Base-by-base conservation (phyloP, 1,284 basidiomycete species). In the Pyrrhoderma noxium region DNA sequence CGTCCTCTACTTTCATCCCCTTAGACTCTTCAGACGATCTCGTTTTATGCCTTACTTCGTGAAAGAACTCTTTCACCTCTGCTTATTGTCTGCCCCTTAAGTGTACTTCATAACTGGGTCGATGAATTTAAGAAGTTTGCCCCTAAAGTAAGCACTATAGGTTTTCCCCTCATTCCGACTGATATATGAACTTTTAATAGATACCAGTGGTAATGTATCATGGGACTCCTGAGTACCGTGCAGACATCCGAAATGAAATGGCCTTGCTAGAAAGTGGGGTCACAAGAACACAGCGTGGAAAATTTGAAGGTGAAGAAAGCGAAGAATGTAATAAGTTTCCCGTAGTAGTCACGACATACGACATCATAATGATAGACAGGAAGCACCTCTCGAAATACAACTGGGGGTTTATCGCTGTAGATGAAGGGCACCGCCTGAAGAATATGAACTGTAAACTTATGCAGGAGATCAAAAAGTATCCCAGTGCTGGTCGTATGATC, bases 391-490 rank as follows among this genome's bases (percentile, higher is more conserved):
- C 76, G 3, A 75, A 76, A 47, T 85, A 86, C 62, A 70, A 81
- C 49, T 95, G 91, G 90, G n/a, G n/a, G n/a, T 95, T 92, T 62
- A 90, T 97, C 58, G 89, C 97, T 48, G 93, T 97, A 0, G 94
- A 97, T 64, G 94, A 98, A 67, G 93, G 93, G 0, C 94, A 98
- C 65, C 75, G 94, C 21, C 67, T 98, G 60, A 97, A 97, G 72
- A n/a, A 98, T 61, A 73, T 94, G 56, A 81, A 97, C 62, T 93
- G 89, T 67, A 85, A 80, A 68, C 78, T 98, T 22, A 90, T 97
- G 65, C 79, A 79, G 55, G 93, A 97, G 67, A 84, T 98, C 58
- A 96, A 95, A 72, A 81, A 82, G 60, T 93, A 93, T 63, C 72
- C 74, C 7, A 87, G 84, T 54, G 90, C 87, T 1, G 91, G 93